A percentile compares a stretch with the other conserved stretches of the same genome.
Evolutionary conservation across 768 basidiomycete genomes (phyloP).

Genomic region (Coprinellus micaceus): DNA sequence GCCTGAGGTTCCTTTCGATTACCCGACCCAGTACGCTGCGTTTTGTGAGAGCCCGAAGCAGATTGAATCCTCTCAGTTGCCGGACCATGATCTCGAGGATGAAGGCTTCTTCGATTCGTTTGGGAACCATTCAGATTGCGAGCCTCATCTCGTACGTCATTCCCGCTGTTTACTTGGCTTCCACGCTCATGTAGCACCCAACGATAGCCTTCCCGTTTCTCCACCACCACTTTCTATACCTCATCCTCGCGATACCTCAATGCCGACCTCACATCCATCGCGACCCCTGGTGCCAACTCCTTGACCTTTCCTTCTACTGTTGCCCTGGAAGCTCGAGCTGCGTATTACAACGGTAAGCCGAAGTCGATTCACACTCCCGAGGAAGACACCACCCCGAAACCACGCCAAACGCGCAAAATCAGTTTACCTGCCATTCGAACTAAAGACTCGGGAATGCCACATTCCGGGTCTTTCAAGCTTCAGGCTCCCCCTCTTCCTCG

Average conservation of each 20-base stretch:
- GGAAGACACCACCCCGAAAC: background rate
- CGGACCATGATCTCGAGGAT: slow-evolving; percentile 3
- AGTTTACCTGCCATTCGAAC: background rate
- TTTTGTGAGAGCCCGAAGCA: background rate
- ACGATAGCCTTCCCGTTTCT: slow-evolving; percentile 9
- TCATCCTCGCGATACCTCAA: slow-evolving; percentile 10
- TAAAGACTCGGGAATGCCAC: background rate
- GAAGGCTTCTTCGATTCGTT: slow-evolving; percentile 10
- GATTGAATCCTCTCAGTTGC: background rate
- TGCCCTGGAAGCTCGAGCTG: too few species aligned
- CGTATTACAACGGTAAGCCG: too few species aligned
- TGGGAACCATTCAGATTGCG: background rate
- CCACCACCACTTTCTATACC: slow-evolving; percentile 7
- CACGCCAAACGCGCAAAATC: background rate
- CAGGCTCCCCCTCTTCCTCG: slow-evolving; percentile 1
- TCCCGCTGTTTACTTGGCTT: background rate
- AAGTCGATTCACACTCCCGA: background rate
- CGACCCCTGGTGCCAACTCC: background rate
- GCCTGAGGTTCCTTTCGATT: background rate
- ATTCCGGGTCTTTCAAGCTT: background rate
- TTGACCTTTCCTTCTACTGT: background rate
- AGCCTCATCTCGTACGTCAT: background rate
- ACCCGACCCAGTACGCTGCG: background rate
- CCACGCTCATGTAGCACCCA: too few species aligned
- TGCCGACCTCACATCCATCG: slow-evolving; percentile 6